phyloP scores from a whole-genome alignment of 495 filamentous ascomycete species.

The Poronia punctata region DNA sequence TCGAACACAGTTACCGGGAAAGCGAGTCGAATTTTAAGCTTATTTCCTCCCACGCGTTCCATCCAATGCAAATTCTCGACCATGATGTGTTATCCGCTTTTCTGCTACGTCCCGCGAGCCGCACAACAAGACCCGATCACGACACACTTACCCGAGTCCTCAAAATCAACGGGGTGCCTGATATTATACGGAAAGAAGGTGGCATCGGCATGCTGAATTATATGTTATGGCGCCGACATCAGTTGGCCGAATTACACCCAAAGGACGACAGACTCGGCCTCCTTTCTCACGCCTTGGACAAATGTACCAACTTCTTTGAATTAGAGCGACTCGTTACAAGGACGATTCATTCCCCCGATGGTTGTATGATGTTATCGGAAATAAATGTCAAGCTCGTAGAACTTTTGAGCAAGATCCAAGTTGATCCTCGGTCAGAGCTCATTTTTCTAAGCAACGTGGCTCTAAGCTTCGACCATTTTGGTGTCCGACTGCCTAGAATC shows the following conservation, averaged over 20 bases:
- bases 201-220: too few relatives aligned
- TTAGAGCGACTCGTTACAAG: constrained; percentile 16
- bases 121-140: background rate
- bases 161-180: constrained; percentile 17
- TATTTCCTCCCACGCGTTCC: constrained; percentile 2
- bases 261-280: background rate
- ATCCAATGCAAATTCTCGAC: constrained; percentile 17
- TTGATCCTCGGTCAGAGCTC: background rate
- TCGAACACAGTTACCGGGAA: constrained; percentile 9
- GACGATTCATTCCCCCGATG: constrained; percentile 9
- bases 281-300: background rate
- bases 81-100: constrained; percentile 22
- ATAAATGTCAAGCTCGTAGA: constrained; percentile 2
- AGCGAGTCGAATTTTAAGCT: background rate
- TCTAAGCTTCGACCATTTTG: constrained; percentile 10
- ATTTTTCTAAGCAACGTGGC: constrained; percentile 19
- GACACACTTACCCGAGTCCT: constrained; percentile 1
- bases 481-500: background rate
- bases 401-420: background rate
- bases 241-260: background rate
- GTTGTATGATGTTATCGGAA: constrained; percentile 9
- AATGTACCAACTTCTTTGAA: background rate
- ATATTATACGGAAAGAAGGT: background rate
- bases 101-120: constrained; percentile 7
- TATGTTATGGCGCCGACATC: constrained; percentile 12